phyloP scores from a whole-genome alignment of 1,139 yeast genomes.

The Magnusiomyces starmeri region DNA sequence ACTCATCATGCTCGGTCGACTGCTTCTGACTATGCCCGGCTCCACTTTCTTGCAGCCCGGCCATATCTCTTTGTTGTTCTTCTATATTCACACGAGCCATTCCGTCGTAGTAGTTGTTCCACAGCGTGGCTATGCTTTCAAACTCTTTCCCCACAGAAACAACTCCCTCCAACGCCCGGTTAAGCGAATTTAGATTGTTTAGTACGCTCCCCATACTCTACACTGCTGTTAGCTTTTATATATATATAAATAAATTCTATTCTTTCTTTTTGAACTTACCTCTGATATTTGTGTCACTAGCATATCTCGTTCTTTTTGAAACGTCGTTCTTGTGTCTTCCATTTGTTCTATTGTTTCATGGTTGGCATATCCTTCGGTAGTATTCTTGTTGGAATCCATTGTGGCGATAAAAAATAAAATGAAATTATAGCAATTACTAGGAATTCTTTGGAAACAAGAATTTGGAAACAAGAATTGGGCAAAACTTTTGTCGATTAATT shows the following conservation, averaged over 20 bases:
- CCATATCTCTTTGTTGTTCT: constrained; percentile 3
- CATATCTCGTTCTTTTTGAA: constrained; percentile 41
- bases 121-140: constrained; percentile 43
- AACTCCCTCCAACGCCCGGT: constrained; percentile 45
- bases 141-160: constrained; percentile 51
- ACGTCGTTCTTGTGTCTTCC: constrained; percentile 27
- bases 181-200: constrained; percentile 43
- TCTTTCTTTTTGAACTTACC: constrained; percentile 18
- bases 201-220: constrained; percentile 45
- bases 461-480: too few relatives aligned
- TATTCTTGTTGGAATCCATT: too few relatives aligned
- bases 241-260: neutral
- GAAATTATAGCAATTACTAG: too few relatives aligned
- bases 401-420: too few relatives aligned
- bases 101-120: constrained; percentile 46
- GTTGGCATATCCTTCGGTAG: too few relatives aligned
- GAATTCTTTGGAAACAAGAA: too few relatives aligned
- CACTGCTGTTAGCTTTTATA: constrained; percentile 5
- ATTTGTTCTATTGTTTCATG: too few relatives aligned
- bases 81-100: constrained; percentile 12
- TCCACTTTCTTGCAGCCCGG: constrained; percentile 3
- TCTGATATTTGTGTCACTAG: constrained; percentile 38
- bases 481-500: too few relatives aligned
- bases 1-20: constrained; percentile 21
- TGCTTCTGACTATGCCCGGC: constrained; percentile 11